phyloP scores from a whole-genome alignment of 768 basidiomycete genomes.

The Lactifluus piperatus region DNA sequence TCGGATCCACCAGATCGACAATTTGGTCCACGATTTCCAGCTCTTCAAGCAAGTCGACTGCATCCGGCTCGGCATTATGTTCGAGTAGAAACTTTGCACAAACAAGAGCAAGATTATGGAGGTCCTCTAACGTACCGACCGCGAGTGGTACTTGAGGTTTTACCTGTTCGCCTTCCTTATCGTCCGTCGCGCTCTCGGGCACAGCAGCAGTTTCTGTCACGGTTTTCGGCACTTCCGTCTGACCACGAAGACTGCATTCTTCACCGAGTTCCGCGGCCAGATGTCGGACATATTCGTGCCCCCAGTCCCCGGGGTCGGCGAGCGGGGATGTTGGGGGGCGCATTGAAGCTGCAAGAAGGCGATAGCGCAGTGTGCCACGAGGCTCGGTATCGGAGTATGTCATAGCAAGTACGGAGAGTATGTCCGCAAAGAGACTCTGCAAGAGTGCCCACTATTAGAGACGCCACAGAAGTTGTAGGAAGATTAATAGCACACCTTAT shows the following conservation, averaged over 20 bases:
- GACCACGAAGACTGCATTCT: slow-evolving; percentile 71
- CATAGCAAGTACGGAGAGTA: slow-evolving; percentile 97
- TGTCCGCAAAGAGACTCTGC: slow-evolving; percentile 91
- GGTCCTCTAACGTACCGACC: slow-evolving; percentile 61
- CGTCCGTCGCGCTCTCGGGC: slow-evolving; percentile 23
- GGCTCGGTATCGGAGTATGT: slow-evolving; percentile 98
- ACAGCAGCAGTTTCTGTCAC: slow-evolving; percentile 10
- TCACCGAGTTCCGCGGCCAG: slow-evolving; percentile 94
- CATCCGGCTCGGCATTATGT: slow-evolving; percentile 98
- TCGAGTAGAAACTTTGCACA: slow-evolving; percentile 84
- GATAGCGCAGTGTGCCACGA: slow-evolving; percentile 90
- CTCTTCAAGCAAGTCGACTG: slow-evolving; percentile 91
- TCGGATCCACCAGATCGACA: slow-evolving; percentile 69
- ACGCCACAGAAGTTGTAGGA: not conserved
- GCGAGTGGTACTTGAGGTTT: slow-evolving; percentile 27
- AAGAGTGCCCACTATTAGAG: not conserved
- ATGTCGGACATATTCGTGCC: slow-evolving; percentile 97
- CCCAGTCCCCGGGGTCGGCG: slow-evolving; percentile 93
- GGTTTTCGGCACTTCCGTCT: slow-evolving; percentile 33
- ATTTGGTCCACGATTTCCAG: slow-evolving; percentile 83
- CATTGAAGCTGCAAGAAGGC: slow-evolving; percentile 70
- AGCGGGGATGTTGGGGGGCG: slow-evolving; percentile 57
- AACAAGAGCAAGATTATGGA: slow-evolving; percentile 67
- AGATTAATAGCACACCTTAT: slow-evolving; percentile 45
- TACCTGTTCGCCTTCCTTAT: slow-evolving; percentile 24